phyloP scores from a whole-genome alignment of 139 green algal genomes.

The Trebouxia sp. region DNA sequence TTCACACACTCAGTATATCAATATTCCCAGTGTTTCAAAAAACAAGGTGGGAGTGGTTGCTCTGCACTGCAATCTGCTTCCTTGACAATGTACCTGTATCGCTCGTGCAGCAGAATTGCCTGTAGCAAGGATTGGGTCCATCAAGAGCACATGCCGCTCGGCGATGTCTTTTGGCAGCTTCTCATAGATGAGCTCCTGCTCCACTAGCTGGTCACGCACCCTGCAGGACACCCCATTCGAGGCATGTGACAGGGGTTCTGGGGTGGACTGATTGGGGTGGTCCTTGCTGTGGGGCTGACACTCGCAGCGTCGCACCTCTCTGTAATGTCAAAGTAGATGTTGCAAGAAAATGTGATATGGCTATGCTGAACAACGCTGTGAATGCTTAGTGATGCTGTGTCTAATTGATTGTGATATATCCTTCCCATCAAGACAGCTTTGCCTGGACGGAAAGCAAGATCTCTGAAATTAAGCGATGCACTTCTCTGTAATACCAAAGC shows the following conservation, averaged over 20 bases:
- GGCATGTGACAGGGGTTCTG: not conserved
- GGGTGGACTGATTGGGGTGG: not conserved
- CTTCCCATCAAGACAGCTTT: no score
- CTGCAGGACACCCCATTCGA: slow-evolving; percentile 22
- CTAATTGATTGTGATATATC: no score
- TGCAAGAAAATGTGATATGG: no score
- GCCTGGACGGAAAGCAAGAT: no score
- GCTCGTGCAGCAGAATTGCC: slow-evolving; percentile 71
- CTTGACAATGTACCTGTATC: slow-evolving; percentile 56
- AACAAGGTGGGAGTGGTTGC: no score
- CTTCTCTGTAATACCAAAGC: no score
- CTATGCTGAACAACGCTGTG: no score
- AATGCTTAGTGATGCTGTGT: no score
- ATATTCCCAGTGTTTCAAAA: no score
- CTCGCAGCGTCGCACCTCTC: not conserved
- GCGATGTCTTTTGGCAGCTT: slow-evolving; percentile 94
- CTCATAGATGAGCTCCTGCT: slow-evolving; percentile 91
- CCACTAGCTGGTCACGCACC: slow-evolving; percentile 45
- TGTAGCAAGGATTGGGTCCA: slow-evolving; percentile 91
- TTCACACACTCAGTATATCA: no score
- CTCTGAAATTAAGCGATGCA: no score
- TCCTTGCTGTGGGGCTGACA: not conserved
- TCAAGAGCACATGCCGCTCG: slow-evolving; percentile 89
- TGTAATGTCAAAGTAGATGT: not conserved
- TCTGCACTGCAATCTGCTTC: not conserved